Conservation (phyloP, 2,329 filamentous ascomycete species). For the Fusarium azukiicola region DNA sequence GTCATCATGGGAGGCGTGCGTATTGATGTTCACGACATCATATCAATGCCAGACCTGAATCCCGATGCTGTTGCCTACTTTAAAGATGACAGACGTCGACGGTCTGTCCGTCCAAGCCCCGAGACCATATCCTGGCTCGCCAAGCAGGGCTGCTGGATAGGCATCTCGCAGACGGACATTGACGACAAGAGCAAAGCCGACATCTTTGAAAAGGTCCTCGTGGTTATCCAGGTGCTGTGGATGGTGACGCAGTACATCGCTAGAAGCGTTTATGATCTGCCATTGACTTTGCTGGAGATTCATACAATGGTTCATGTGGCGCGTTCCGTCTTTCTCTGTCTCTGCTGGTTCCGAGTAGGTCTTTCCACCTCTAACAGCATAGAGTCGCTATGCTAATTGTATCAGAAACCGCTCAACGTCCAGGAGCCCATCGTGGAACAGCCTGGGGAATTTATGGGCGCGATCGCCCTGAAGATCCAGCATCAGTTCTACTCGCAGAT, state of each 20-base stretch:
- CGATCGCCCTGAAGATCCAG: conserved; percentile 33
- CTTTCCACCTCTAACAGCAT: neutral
- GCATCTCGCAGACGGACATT: conserved; percentile 46
- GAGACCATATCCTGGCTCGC: conserved; percentile 28
- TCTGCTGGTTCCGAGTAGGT: conserved; percentile 47
- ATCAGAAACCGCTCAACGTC: conserved; percentile 44
- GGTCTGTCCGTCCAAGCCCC: conserved; percentile 27
- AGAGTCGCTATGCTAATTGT: neutral
- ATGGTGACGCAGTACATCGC: conserved; percentile 61
- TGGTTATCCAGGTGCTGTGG: conserved; percentile 64
- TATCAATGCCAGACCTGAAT: conserved; percentile 26
- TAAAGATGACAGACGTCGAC: conserved; percentile 9
- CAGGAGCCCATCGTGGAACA: conserved; percentile 24
- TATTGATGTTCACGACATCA: conserved; percentile 32
- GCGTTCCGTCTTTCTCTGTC: conserved; percentile 44
- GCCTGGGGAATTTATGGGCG: conserved; percentile 10
- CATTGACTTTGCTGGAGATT: conserved; percentile 63
- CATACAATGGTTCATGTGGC: conserved; percentile 50
- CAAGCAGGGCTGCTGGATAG: conserved; percentile 30
- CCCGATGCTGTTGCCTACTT: conserved; percentile 4
- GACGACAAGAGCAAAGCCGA: conserved; percentile 64
- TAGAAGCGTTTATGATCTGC: conserved; percentile 56
- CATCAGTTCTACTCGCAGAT: conserved; percentile 27
- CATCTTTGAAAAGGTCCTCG: conserved; percentile 59
- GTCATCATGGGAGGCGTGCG: conserved; percentile 57